These are phyloP conservation scores for Phoma sp. DNA, from an alignment of 2,329 filamentous ascomycete species.

Conservation along the genomic window DNA sequence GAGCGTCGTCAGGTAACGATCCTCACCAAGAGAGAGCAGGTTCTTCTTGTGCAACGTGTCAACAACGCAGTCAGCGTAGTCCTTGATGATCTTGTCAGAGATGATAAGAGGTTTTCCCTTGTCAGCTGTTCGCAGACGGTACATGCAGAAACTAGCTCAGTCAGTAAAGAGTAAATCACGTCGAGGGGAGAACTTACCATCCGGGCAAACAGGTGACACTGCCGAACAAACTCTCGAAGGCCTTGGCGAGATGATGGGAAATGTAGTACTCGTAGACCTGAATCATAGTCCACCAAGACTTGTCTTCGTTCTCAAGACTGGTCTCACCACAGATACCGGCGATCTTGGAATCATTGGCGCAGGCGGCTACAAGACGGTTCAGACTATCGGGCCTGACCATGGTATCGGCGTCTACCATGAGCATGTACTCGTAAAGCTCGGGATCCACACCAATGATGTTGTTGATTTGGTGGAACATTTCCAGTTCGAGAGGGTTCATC, in stretches of 20 bases:
- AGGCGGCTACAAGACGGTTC: constrained; percentile 89
- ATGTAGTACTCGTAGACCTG: constrained; percentile 99
- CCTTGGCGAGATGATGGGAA: constrained; percentile 94
- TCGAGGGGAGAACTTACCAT: constrained; percentile 71
- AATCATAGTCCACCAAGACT: constrained; percentile 99
- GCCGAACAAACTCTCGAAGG: constrained; percentile 96
- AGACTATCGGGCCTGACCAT: constrained; percentile 90
- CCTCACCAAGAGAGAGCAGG: constrained; percentile 88
- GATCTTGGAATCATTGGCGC: constrained; percentile 93
- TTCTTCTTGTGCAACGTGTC: constrained; percentile 98
- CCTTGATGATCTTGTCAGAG: constrained; percentile 81
- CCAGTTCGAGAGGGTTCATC: constrained; percentile 94
- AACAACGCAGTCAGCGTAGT: constrained; percentile 87
- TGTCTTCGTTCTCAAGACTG: constrained; percentile 91
- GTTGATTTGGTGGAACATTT: constrained; percentile 99
- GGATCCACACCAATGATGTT: constrained; percentile 98
- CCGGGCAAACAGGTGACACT: constrained; percentile 98
- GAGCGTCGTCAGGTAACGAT: constrained; percentile 94
- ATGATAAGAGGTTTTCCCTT: constrained; percentile 95
- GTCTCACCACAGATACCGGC: constrained; percentile 98
- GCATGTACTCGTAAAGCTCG: constrained; percentile 93
- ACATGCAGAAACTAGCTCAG: constrained; percentile 89
- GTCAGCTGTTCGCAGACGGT: constrained; percentile 90
- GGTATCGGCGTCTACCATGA: constrained; percentile 98
- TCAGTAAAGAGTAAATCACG: constrained; percentile 19